Conservation (phyloP, 2,329 filamentous ascomycete genomes). For the Fusarium concolor region DNA sequence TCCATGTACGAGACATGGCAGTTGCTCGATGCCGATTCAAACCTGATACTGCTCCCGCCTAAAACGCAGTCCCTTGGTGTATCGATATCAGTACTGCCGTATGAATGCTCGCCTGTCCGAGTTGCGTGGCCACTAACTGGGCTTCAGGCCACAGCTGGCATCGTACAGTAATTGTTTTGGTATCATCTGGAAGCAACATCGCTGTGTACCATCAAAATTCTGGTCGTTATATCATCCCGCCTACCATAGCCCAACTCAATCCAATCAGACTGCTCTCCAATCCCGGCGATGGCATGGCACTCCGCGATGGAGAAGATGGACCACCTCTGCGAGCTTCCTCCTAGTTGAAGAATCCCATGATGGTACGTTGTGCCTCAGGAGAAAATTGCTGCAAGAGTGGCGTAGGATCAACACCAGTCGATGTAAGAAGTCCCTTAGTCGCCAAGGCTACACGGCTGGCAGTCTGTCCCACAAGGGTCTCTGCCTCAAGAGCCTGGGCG, state of each 20-base stretch:
- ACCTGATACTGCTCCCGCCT: constrained; percentile 3
- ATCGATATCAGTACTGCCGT: constrained; percentile 23
- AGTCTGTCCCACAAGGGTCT: constrained; percentile 87
- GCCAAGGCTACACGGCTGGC: constrained; percentile 80
- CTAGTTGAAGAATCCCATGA: constrained; percentile 82
- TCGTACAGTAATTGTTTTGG: constrained; percentile 30
- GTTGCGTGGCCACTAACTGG: constrained; percentile 19
- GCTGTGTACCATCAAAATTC: constrained; percentile 37
- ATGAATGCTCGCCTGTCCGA: constrained; percentile 19
- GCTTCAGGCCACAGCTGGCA: constrained; percentile 27
- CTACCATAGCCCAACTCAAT: not conserved
- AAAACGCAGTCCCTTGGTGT: constrained; percentile 6
- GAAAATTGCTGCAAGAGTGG: constrained; percentile 80
- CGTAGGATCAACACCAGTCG: constrained; percentile 79
- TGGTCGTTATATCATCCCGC: not conserved
- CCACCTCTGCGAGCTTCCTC: constrained; percentile 2
- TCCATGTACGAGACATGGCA: constrained; percentile 5
- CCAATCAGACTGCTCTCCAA: no score
- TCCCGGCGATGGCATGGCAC: not conserved
- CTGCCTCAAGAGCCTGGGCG: constrained; percentile 88
- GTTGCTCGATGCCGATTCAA: constrained; percentile 11
- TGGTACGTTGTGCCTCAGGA: constrained; percentile 82
- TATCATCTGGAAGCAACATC: constrained; percentile 43
- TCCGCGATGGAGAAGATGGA: constrained; percentile 9
- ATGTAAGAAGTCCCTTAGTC: constrained; percentile 80